phyloP scores from a whole-genome alignment of 2,329 filamentous ascomycete species.

The Penicillium sp. region DNA sequence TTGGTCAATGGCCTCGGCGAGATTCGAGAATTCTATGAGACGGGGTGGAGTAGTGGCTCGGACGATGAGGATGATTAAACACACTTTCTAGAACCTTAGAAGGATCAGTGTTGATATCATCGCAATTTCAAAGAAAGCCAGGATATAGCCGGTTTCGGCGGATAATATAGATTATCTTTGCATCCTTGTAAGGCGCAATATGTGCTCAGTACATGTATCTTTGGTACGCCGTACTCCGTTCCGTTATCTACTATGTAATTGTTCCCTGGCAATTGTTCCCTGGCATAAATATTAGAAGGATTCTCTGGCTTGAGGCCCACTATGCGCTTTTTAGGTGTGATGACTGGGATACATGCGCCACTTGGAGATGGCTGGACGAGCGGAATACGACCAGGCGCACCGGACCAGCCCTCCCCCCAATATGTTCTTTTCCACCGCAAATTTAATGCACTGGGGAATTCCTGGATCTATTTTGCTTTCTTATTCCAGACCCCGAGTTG shows the following conservation, averaged over 20 bases:
- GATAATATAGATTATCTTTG: background rate
- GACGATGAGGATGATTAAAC: constrained; percentile 45
- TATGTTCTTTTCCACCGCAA: background rate
- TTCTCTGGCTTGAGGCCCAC: background rate
- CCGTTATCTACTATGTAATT: background rate
- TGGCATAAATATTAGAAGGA: background rate
- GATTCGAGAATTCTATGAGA: constrained; percentile 83
- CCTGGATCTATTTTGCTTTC: background rate
- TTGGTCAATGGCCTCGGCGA: constrained; percentile 78
- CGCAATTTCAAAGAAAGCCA: background rate
- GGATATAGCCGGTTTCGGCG: background rate
- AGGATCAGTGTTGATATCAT: constrained; percentile 8
- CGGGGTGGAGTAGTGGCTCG: constrained; percentile 75
- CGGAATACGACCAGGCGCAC: background rate
- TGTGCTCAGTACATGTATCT: background rate
- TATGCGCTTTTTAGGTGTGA: background rate
- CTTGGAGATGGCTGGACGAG: background rate
- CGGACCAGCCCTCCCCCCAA: background rate
- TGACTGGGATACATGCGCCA: background rate
- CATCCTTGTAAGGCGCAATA: too few species aligned
- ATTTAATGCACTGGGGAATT: background rate
- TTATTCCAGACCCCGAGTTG: background rate
- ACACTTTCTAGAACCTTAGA: background rate
- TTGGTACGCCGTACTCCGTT: background rate
- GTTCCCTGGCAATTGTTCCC: background rate